A percentile compares a stretch with the other conserved stretches of the same genome.
Conservation (phyloP, 345 rosid genomes). For the Gossypium anomalum region DNA sequence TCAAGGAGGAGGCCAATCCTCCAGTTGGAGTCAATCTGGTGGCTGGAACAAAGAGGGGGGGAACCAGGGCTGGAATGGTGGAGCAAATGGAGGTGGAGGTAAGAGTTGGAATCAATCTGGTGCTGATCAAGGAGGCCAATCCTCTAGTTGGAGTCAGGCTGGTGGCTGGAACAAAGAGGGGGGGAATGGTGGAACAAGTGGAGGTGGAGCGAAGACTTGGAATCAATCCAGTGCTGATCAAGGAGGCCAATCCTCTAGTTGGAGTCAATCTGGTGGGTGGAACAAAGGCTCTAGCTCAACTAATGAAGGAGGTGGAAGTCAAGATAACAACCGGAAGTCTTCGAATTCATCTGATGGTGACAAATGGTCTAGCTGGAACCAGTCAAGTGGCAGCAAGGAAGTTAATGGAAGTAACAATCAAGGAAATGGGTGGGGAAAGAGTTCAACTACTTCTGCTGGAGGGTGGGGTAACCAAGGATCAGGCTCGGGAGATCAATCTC, state of each 20-base stretch:
- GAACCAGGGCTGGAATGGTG: neutral
- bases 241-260: constrained; percentile 14
- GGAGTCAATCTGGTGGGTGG: constrained; percentile 19
- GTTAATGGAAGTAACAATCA: constrained; percentile 18
- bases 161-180: constrained; percentile 11
- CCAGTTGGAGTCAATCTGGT: constrained; percentile 15
- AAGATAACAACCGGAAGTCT: neutral
- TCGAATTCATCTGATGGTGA: constrained; percentile 25
- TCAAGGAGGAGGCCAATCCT: constrained; percentile 19
- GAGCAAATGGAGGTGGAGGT: neutral
- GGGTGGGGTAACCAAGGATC: neutral
- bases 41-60: constrained; percentile 9
- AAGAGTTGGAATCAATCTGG: constrained; percentile 25
- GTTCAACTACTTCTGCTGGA: neutral
- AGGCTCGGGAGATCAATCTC: constrained; percentile 18
- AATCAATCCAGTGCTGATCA: constrained; percentile 26
- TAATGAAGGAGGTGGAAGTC: constrained; percentile 4
- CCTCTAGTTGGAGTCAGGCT: constrained; percentile 16
- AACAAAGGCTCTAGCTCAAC: constrained; percentile 9
- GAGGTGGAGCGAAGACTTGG: neutral
- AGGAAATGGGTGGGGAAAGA: neutral
- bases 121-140: constrained; percentile 16
- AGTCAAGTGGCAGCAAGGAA: neutral
- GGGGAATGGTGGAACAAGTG: neutral
- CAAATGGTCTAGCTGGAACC: constrained; percentile 40